These are phyloP conservation scores for Cutaneotrichosporon arboriforme DNA, from an alignment of 1,284 basidiomycete genomes.

Conservation along the genomic window DNA sequence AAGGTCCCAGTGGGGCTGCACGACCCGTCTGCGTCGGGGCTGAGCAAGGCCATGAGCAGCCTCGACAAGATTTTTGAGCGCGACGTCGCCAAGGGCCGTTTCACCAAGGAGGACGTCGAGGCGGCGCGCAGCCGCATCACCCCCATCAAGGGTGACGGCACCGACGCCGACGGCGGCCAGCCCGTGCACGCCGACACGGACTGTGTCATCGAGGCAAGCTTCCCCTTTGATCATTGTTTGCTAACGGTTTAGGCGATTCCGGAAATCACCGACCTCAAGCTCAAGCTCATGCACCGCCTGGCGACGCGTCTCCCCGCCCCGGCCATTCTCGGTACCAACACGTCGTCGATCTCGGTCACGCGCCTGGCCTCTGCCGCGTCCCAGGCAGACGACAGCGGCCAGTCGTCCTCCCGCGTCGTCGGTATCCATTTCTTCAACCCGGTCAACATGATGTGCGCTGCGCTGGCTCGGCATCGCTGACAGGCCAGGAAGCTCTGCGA, in stretches of 20 bases:
- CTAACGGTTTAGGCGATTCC: constrained; percentile 69
- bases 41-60: constrained; percentile 26
- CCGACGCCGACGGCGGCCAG: constrained; percentile 35
- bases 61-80: constrained; percentile 73
- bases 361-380: constrained; percentile 80
- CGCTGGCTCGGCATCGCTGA: background rate
- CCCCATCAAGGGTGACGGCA: constrained; percentile 51
- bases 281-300: constrained; percentile 68
- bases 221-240: background rate
- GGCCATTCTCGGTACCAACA: constrained; percentile 86
- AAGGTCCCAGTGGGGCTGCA: constrained; percentile 34
- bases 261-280: constrained; percentile 76
- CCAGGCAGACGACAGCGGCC: constrained; percentile 42
- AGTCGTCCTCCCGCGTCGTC: constrained; percentile 19
- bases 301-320: constrained; percentile 62
- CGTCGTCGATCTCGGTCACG: constrained; percentile 88
- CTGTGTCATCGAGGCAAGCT: constrained; percentile 77
- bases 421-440: constrained; percentile 93
- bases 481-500: constrained; percentile 76
- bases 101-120: constrained; percentile 64
- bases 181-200: constrained; percentile 64
- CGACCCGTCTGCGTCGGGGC: constrained; percentile 37
- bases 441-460: constrained; percentile 70
- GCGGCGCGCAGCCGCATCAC: constrained; percentile 64
- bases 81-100: constrained; percentile 76